phyloP scores from a whole-genome alignment of 2,329 filamentous ascomycete species.

The Claviceps fusiformis region DNA sequence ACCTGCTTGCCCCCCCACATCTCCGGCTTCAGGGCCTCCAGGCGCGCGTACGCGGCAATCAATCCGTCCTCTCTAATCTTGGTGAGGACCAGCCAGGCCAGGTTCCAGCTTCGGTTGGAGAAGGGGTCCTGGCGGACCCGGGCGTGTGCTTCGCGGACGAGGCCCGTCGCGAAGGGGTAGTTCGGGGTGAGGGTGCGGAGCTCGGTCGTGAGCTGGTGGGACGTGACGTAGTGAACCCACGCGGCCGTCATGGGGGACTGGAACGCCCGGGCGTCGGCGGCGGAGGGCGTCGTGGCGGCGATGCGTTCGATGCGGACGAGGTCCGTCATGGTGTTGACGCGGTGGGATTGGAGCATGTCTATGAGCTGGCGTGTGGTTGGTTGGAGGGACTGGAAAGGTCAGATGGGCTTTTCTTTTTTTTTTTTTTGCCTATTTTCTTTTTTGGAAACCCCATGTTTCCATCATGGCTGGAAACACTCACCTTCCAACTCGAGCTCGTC shows the following conservation, averaged over 20 bases:
- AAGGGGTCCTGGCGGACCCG: constrained; percentile 50
- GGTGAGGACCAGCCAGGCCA: constrained; percentile 56
- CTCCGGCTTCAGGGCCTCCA: constrained; percentile 46
- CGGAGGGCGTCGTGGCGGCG: constrained; percentile 42
- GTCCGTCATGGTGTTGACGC: constrained; percentile 61
- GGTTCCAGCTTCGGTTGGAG: constrained; percentile 61
- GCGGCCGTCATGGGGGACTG: constrained; percentile 54
- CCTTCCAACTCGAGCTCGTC: neutral
- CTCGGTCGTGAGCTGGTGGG: constrained; percentile 55
- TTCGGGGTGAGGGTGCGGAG: constrained; percentile 52
- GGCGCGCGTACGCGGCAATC: constrained; percentile 44
- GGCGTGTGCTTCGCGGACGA: constrained; percentile 50
- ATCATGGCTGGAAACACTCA: neutral
- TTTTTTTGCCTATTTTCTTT: too few relatives aligned
- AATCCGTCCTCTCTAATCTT: constrained; percentile 53
- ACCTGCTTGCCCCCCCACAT: constrained; percentile 58
- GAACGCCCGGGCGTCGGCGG: constrained; percentile 44
- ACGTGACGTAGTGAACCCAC: constrained; percentile 59
- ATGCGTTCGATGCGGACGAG: constrained; percentile 57
- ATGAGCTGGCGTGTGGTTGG: constrained; percentile 46
- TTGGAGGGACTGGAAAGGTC: constrained; percentile 19
- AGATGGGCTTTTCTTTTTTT: too few relatives aligned
- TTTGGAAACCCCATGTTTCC: too few relatives aligned
- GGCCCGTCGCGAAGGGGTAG: constrained; percentile 54
- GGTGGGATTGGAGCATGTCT: constrained; percentile 48